A percentile compares a stretch with the other conserved stretches of the same genome.
phyloP scores from a whole-genome alignment of 2,329 filamentous ascomycete species.

The Epichloe hybrida region DNA sequence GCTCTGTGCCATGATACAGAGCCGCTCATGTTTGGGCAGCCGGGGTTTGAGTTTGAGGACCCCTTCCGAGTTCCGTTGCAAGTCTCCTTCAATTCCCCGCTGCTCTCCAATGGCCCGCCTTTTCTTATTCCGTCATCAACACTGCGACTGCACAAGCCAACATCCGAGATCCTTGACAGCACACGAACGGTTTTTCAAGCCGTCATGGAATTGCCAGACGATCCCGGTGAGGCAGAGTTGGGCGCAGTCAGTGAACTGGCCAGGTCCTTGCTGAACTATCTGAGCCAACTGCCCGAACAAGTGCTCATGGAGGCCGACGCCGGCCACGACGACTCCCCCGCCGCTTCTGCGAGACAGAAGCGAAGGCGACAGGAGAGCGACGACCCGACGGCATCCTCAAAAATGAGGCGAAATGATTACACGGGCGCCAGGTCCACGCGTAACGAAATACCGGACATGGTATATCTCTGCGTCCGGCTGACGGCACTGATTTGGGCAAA shows the following conservation, averaged over 20 bases:
- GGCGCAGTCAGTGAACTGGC: constrained; percentile 26
- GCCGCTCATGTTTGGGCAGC: constrained; percentile 26
- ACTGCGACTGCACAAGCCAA: constrained; percentile 30
- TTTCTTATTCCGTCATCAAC: constrained; percentile 29
- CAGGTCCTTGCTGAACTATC: constrained; percentile 25
- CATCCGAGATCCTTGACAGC: constrained; percentile 37
- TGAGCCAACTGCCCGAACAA: constrained; percentile 21
- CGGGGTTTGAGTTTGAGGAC: constrained; percentile 29
- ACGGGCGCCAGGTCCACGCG: constrained; percentile 4
- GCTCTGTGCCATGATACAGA: constrained; percentile 32
- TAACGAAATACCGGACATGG: constrained; percentile 22
- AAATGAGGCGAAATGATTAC: constrained; percentile 1
- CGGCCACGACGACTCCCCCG: not conserved
- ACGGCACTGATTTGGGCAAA: constrained; percentile 34
- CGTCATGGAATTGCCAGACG: constrained; percentile 25
- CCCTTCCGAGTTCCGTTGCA: constrained; percentile 25
- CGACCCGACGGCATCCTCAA: not conserved
- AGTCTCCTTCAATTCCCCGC: constrained; percentile 32
- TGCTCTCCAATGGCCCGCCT: constrained; percentile 27
- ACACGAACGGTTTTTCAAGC: constrained; percentile 33
- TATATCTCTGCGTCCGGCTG: constrained; percentile 33
- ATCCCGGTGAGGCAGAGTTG: constrained; percentile 22
- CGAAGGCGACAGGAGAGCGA: constrained; percentile 7
- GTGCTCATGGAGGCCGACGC: constrained; percentile 9
- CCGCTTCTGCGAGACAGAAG: constrained; percentile 3